Conservation (phyloP, 805 yeast species). For the Metschnikowia gelsemii region DNA sequence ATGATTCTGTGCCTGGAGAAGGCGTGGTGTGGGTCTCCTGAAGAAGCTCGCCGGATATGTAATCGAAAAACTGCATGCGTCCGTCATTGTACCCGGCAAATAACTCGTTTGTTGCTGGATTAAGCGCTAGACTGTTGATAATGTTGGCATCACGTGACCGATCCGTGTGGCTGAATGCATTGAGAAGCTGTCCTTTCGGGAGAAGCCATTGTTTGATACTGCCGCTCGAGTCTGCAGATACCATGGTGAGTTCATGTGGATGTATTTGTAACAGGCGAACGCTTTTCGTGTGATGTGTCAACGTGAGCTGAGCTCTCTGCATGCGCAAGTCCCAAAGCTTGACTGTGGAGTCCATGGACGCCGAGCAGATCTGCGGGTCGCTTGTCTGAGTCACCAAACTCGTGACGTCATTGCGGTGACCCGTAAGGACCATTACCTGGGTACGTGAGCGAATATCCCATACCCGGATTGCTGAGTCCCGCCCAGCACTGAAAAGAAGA, state of each 20-base stretch:
- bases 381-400: constrained; percentile 63
- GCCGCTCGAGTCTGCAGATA: constrained; percentile 78
- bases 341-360: constrained; percentile 82
- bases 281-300: constrained; percentile 84
- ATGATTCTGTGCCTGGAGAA: constrained; percentile 67
- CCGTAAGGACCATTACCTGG: constrained; percentile 73
- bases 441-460: constrained; percentile 90
- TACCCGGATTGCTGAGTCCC: constrained; percentile 81
- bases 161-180: constrained; percentile 50
- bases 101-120: constrained; percentile 57
- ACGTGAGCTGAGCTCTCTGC: constrained; percentile 64
- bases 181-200: constrained; percentile 68
- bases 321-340: constrained; percentile 88
- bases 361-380: constrained; percentile 83
- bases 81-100: constrained; percentile 90
- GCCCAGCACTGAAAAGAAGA: constrained; percentile 79
- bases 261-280: constrained; percentile 72
- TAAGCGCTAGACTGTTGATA: constrained; percentile 66
- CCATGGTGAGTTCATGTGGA: constrained; percentile 69
- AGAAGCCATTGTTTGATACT: constrained; percentile 74
- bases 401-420: constrained; percentile 77
- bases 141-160: constrained; percentile 42
- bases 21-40: constrained; percentile 55
- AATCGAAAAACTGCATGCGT: constrained; percentile 71
- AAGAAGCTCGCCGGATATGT: constrained; percentile 62